Base-by-base conservation (phyloP, 169 alveolate genomes). In the Neospora caninum region DNA sequence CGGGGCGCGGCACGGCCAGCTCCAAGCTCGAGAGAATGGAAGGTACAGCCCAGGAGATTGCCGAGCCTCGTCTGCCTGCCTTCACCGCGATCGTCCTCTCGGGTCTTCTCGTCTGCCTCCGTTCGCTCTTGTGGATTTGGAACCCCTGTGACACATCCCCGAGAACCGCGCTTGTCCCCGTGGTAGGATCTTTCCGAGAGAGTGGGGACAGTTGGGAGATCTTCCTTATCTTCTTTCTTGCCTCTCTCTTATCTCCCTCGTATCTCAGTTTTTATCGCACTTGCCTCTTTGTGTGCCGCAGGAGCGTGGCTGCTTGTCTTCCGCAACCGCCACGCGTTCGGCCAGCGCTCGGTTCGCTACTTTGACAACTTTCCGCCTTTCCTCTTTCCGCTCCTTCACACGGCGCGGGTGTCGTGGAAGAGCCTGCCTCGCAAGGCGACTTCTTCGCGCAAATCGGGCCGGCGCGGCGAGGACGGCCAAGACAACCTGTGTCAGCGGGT, bases 341-440 rank as follows among this genome's bases (percentile, higher is more conserved):
- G 38, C 69, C 27, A 38, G 36, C 54, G 89, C 31, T 25, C 54
- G 36, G n/a, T 82, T 0, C 54, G 64, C 18, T 36, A 29, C 89
- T 82, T 82, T 36, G 89, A 82, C 64, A 29, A 18, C 43, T 29
- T 82, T 38, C 89, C 89, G 10, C 89, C 67, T 36, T 82, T 82
- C 38, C 36, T 82, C 27, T 42, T 36, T 41, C 89, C 89, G 22
- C 89, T 82, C 41, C 31, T 82, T 7, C 67, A 38, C 41, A 82
- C 89, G 25, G 43, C 41, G 43, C 89, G 89, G 6, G 67, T 36
- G 20, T 38, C 54, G 39, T 82, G 89, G 89, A 82, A 22, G 29
- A 43, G 43, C 31, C 45, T 78, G 7, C 82, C 34, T 9, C 58
- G 58, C 22, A 49, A 49, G 58, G 22, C 58, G 58, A 4, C 13